Conservation (phyloP, 176 grass and related monocot genomes). For the Tuctoria greenei region DNA sequence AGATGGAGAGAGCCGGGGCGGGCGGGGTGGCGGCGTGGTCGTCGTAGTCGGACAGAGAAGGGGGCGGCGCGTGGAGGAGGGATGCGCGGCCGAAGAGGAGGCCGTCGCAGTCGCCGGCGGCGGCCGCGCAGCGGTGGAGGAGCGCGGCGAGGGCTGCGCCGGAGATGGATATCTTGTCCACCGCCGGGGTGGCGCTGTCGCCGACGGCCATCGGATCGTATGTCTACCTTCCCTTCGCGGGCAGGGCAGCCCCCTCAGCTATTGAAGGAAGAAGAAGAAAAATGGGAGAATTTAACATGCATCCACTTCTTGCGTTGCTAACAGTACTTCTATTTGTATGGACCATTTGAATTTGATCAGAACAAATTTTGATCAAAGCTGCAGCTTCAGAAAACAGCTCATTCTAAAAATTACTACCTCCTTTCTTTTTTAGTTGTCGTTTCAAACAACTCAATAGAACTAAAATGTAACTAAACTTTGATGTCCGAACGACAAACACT, state of each 20-base stretch:
- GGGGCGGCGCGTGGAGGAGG: slow-evolving; percentile 35
- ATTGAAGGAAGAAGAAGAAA: too few relatives aligned
- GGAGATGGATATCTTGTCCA: slow-evolving; percentile 58
- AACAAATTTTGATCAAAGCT: not conserved
- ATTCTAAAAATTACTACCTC: too few relatives aligned
- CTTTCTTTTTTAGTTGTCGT: too few relatives aligned
- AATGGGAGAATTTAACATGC: too few relatives aligned
- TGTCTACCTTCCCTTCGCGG: not conserved
- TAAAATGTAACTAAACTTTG: too few relatives aligned
- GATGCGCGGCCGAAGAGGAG: slow-evolving; percentile 53
- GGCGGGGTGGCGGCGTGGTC: not conserved
- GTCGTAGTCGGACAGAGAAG: slow-evolving; percentile 44
- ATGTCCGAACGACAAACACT: too few relatives aligned
- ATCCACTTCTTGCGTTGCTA: too few relatives aligned
- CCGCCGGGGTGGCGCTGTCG: slow-evolving; percentile 13
- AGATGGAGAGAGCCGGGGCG: slow-evolving; percentile 34
- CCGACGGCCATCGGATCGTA: slow-evolving; percentile 33
- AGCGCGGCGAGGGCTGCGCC: slow-evolving; percentile 57
- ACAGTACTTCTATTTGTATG: too few relatives aligned
- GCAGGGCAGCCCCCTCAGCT: too few relatives aligned
- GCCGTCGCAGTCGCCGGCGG: slow-evolving; percentile 51
- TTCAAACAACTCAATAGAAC: too few relatives aligned
- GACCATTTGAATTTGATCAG: too few relatives aligned
- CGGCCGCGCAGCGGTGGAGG: slow-evolving; percentile 55
- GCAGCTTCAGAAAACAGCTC: not conserved